Base-by-base conservation (phyloP, 176 grass and related monocot genomes). In the Triticum turgidum region DNA sequence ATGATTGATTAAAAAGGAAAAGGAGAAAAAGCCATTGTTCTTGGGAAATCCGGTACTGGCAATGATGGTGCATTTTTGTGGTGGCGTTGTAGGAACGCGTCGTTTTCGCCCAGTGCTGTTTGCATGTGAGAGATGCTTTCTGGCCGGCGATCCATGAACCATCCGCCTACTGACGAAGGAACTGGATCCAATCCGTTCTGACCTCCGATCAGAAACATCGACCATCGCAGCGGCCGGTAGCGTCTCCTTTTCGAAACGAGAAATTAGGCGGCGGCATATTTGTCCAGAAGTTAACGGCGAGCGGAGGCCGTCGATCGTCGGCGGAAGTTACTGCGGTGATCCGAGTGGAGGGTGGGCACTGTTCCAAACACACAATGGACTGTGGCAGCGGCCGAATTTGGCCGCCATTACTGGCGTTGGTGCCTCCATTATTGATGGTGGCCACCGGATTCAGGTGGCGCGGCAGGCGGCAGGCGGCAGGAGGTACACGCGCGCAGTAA, bases 71-170 rank as follows among this genome's bases (percentile, higher is more conserved):
- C 44, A 44, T 61, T 61, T 61, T 44, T 7, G 12, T 67, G 65
- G 12, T 68, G 56, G 56, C 20, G 14, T 17, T 30, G 51, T 52
- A 56, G 39, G 6, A 34, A 18, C n/a, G 38, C 33, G 80, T 66
- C 79, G 32, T 79, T 72, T 58, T 90, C 73, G 72, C 13, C 30
- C 15, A 59, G 83, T 42, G 83, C n/a, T 38, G 0, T 54, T 79
- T 45, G 2, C 44, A 58, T 75, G 80, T 66, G 56, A 47, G 42
- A 11, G 42, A 83, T 35, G 45, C 1, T 65, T 51, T n/a, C 22
- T 85, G 82, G 35, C 27, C 80, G 82, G 27, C 21, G 44, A 76
- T 69, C 77, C 52, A 78, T 12, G 47, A 14, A 22, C 56, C 25
- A 25, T 41, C 32, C 25, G 22, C 24, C 32, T 24, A 0, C 15